Evolutionary conservation across 345 rosid genomes (phyloP).

Genomic region (Hypericum androsaemum): DNA sequence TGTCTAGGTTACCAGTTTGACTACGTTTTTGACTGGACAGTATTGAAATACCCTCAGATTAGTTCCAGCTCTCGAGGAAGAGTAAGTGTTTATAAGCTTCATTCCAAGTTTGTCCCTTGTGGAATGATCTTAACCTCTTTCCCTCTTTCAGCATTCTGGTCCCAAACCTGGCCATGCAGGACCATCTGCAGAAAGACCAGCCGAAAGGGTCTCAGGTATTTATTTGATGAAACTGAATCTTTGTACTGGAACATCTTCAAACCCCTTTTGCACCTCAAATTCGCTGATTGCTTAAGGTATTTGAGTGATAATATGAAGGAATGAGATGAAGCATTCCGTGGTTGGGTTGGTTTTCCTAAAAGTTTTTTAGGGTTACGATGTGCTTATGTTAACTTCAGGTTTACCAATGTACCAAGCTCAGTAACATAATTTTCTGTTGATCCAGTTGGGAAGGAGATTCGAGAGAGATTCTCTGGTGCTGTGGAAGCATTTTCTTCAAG

Average conservation of each 20-base stretch:
- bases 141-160: slow-evolving; percentile 17
- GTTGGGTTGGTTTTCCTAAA: too few relatives aligned
- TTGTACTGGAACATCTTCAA: too few relatives aligned
- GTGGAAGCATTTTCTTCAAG: slow-evolving; percentile 72
- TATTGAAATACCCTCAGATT: slow-evolving; percentile 71
- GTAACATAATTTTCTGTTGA: neutral
- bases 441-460: slow-evolving; percentile 70
- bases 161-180: slow-evolving; percentile 54
- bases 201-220: slow-evolving; percentile 65
- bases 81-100: slow-evolving; percentile 31
- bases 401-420: too few relatives aligned
- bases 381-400: too few relatives aligned
- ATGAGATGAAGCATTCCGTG: too few relatives aligned
- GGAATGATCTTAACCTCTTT: neutral
- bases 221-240: neutral
- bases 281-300: too few relatives aligned
- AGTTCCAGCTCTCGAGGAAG: slow-evolving; percentile 69
- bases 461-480: slow-evolving; percentile 72
- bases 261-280: neutral
- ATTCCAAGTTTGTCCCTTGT: neutral
- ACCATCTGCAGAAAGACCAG: slow-evolving; percentile 53
- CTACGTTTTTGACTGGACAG: slow-evolving; percentile 93
- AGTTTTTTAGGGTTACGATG: too few relatives aligned
- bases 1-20: slow-evolving; percentile 81
- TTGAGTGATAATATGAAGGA: too few relatives aligned